Percentiles rank a stretch among this genome's conserved stretches.
phyloP scores from a whole-genome alignment of 345 rosid species.

The Acer yangbiense region DNA sequence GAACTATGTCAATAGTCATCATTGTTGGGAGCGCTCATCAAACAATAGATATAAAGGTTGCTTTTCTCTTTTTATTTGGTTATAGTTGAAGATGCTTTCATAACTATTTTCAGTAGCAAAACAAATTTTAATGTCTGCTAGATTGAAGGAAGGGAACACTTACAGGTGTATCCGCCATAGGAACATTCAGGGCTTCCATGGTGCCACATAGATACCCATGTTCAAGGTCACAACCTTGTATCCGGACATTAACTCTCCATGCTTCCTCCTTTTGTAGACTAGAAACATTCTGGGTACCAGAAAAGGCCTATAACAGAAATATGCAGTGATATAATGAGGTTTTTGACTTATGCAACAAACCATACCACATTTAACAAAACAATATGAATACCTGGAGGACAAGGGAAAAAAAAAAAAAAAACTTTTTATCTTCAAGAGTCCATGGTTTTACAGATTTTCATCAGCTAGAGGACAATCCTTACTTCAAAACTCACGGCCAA shows the following conservation, averaged over 20 bases:
- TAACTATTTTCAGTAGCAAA: too few relatives aligned
- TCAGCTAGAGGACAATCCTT: not conserved
- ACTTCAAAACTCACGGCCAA: not conserved
- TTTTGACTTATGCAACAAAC: not conserved
- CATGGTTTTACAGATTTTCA: not conserved
- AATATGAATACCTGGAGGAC: not conserved
- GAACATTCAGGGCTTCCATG: constrained; percentile 98
- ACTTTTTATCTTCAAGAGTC: not conserved
- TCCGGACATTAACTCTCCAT: constrained; percentile 92
- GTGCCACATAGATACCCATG: constrained; percentile 96
- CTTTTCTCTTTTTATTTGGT: not conserved
- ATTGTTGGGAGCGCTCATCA: not conserved
- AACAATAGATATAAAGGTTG: too few relatives aligned
- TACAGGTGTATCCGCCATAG: constrained; percentile 99
- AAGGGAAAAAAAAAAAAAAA: not conserved
- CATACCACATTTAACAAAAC: not conserved
- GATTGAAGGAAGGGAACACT: constrained; percentile 21
- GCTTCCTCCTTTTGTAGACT: constrained; percentile 89
- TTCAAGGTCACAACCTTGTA: constrained; percentile 88
- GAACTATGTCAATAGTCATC: not conserved
- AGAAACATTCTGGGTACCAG: constrained; percentile 93
- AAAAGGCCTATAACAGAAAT: constrained; percentile 62
- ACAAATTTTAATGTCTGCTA: not conserved
- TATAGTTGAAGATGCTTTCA: not conserved
- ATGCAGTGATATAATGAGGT: not conserved